Base-by-base conservation (phyloP, 1,139 yeast species). In the Yamadazyma oceani region DNA sequence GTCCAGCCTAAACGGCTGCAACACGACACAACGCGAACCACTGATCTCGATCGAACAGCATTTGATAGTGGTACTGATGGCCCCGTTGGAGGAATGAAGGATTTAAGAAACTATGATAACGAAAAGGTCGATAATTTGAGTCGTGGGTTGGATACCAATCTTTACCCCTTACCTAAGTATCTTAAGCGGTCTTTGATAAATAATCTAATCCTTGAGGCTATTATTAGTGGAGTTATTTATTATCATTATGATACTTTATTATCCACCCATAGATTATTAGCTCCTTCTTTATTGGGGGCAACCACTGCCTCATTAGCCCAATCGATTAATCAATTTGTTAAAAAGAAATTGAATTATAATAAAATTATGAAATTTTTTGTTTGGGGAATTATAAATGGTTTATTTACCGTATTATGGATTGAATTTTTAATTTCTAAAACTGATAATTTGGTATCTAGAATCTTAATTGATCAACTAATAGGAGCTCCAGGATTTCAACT, bases 351-450 rank as follows among this genome's bases (percentile, higher is more conserved):
- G 41, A 66, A 66, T 38, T 49, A 66, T 13, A 64, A 60, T 38
- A 65, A 67, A 36, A 63, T 78, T 21, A 37, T 64, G 37, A 80
- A 80, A 49, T 80, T 80, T 48, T 53, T 69, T 43, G 54, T 73
- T 2, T 81, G 85, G 85, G 87, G 87, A n/a, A 55, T 66, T 12
- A 61, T 80, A 33, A 80, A 80, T 53, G 86, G 85, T 1, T 52
- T 69, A 19, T 58, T 79, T 39, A 75, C 82, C 2, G 75, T 73
- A 6, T 55, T 76, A 22, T 81, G 86, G 86, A 69, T 80, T 31
- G 75, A 75, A 34, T 45, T 69, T 31, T 58, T 81, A 30, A 54
- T 75, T n/a, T 37, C 44, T 1, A 57, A 54, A 9, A 50, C 74
- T 26, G 73, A 69, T 16, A 59, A 57, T 34, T 50, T 60, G 5